Conservation (phyloP, 441 rosid species). For the Erodium moschatum region DNA sequence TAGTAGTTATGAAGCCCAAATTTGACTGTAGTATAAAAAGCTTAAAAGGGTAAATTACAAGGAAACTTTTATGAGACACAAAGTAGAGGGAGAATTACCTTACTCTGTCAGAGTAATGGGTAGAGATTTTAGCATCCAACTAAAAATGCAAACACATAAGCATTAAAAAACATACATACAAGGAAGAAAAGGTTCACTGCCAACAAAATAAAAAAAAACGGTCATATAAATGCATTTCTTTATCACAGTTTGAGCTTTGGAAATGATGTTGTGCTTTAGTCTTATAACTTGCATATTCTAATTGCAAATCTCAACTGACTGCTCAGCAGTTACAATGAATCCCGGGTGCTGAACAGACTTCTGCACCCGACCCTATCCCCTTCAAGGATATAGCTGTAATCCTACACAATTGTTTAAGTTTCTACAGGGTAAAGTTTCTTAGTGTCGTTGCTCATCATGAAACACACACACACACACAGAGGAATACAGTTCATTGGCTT, state of each 20-base stretch:
- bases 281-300: background rate
- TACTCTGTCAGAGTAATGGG: too few species aligned
- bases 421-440: background rate
- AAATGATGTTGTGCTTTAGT: background rate
- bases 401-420: background rate
- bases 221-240: background rate
- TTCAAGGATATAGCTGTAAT: background rate
- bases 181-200: background rate
- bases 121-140: too few species aligned
- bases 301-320: background rate
- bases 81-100: too few species aligned
- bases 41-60: too few species aligned
- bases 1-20: too few species aligned
- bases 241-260: background rate
- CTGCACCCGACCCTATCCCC: background rate
- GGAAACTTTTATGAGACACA: too few species aligned
- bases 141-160: too few species aligned
- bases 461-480: background rate
- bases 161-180: background rate
- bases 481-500: background rate
- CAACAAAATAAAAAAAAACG: background rate
- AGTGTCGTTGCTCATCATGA: background rate
- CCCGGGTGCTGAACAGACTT: background rate
- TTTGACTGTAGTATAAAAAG: too few species aligned
- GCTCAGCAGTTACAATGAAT: background rate